Percentiles rank a stretch among this genome's conserved stretches.
phyloP scores from a whole-genome alignment of 169 alveolate species.

The Plasmodium cynomolgi region DNA sequence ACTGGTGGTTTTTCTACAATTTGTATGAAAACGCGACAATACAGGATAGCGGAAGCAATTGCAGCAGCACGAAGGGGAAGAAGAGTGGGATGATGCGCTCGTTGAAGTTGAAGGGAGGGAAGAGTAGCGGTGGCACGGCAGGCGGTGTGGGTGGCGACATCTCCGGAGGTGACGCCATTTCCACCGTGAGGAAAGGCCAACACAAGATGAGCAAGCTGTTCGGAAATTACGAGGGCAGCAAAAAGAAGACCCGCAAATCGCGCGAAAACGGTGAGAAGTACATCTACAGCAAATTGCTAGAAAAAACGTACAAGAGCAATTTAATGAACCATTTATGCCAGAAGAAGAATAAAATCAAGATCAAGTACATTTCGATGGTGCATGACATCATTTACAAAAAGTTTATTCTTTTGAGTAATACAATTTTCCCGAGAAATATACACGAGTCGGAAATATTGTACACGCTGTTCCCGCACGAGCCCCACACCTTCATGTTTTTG shows the following conservation, averaged over 20 bases:
- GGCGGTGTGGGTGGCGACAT: background rate
- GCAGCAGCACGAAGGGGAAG: constrained; percentile 12
- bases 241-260: background rate
- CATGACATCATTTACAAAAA: constrained; percentile 58
- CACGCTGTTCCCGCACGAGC: constrained; percentile 52
- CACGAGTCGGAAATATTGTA: constrained; percentile 52
- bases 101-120: background rate
- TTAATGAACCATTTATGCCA: constrained; percentile 16
- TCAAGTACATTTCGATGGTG: constrained; percentile 63
- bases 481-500: constrained; percentile 55
- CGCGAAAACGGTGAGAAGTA: background rate
- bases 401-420: constrained; percentile 42
- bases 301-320: constrained; percentile 37
- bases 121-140: background rate
- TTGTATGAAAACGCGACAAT: constrained; percentile 48
- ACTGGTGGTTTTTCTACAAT: constrained; percentile 73
- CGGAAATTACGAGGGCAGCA: background rate
- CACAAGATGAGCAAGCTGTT: background rate
- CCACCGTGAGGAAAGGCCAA: background rate
- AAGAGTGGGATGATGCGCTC: background rate
- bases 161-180: background rate
- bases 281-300: constrained; percentile 13
- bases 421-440: constrained; percentile 34
- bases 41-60: constrained; percentile 16
- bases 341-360: constrained; percentile 32